phyloP scores from a whole-genome alignment of 176 grass and related monocot genomes.

The Cocos nucifera region DNA sequence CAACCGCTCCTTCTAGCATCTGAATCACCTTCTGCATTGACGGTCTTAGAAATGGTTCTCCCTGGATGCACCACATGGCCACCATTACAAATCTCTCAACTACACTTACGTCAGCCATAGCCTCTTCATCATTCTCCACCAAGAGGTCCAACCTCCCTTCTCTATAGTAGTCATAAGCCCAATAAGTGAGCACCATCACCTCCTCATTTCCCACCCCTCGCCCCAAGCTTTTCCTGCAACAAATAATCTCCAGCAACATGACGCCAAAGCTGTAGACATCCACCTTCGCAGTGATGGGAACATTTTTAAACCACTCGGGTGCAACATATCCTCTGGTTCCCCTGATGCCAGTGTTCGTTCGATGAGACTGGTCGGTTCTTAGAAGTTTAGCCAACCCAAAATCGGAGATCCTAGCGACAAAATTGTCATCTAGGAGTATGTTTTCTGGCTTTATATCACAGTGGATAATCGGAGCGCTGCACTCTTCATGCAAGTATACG shows the following conservation, averaged over 20 bases:
- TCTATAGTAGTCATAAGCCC: slow-evolving; percentile 9
- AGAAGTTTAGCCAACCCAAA: slow-evolving; percentile 42
- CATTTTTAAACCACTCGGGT: slow-evolving; percentile 25
- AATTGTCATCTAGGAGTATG: slow-evolving; percentile 29
- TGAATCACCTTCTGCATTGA: slow-evolving; percentile 39
- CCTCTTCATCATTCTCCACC: slow-evolving; percentile 17
- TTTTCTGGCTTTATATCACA: slow-evolving; percentile 37
- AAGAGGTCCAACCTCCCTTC: slow-evolving; percentile 4
- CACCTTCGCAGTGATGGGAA: slow-evolving; percentile 20
- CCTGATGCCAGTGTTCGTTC: slow-evolving; percentile 13
- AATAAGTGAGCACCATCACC: slow-evolving; percentile 11
- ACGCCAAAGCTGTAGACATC: slow-evolving; percentile 39
- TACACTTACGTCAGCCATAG: slow-evolving; percentile 9
- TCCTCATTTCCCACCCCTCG: neutral
- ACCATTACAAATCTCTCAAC: slow-evolving; percentile 32
- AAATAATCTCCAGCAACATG: slow-evolving; percentile 27
- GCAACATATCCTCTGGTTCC: slow-evolving; percentile 36
- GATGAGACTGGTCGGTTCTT: slow-evolving; percentile 13
- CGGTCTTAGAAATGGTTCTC: slow-evolving; percentile 36
- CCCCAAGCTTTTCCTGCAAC: slow-evolving; percentile 1
- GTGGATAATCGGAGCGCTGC: slow-evolving; percentile 29
- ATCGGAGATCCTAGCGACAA: slow-evolving; percentile 26
- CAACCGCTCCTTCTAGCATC: slow-evolving; percentile 7
- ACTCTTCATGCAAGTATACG: slow-evolving; percentile 39
- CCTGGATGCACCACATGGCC: slow-evolving; percentile 53